Percentiles rank a stretch among this genome's conserved stretches.
These are phyloP conservation scores for Physcomitrellopsis africana DNA, from an alignment of 225 moss, liverwort and hornwort genomes.

Conservation along the genomic window DNA sequence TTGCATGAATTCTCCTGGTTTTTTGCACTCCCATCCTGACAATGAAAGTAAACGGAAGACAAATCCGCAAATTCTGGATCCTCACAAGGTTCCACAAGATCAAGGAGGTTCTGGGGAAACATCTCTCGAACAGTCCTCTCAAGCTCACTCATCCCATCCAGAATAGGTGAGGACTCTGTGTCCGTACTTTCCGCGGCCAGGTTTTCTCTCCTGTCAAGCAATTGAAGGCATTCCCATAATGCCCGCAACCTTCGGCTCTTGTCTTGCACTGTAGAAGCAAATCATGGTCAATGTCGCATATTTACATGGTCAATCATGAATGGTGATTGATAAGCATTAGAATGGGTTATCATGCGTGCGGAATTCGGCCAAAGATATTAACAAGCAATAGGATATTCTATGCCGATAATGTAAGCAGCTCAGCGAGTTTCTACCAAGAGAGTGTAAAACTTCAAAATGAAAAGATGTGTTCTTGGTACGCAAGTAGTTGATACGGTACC, in stretches of 20 bases:
- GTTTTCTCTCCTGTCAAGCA: slow-evolving; percentile 27
- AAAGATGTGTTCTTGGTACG: background rate
- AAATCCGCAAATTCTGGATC: slow-evolving; percentile 16
- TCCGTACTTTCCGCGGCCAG: slow-evolving; percentile 4
- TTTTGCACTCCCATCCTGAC: slow-evolving; percentile 22
- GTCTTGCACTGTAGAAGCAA: slow-evolving; percentile 31
- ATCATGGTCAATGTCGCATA: slow-evolving; percentile 23
- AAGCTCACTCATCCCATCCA: slow-evolving; percentile 35
- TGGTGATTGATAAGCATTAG: background rate
- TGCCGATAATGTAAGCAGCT: slow-evolving; percentile 10
- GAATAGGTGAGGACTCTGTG: background rate
- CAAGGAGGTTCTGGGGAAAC: slow-evolving; percentile 29
- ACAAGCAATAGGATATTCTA: background rate
- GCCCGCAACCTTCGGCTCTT: slow-evolving; percentile 20
- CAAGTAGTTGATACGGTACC: background rate
- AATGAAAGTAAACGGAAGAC: background rate
- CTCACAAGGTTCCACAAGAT: slow-evolving; percentile 19
- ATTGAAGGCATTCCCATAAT: slow-evolving; percentile 41
- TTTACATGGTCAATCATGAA: background rate
- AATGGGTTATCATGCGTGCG: background rate
- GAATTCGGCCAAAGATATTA: background rate
- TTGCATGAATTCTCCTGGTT: slow-evolving; percentile 21
- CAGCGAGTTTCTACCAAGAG: slow-evolving; percentile 3
- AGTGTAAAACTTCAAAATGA: background rate
- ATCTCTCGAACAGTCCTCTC: slow-evolving; percentile 40